Evolutionary conservation across 2,329 filamentous ascomycete genomes (phyloP), one percentile per base, ranked within the genome.

Genomic region (Apiospora arundinis): DNA sequence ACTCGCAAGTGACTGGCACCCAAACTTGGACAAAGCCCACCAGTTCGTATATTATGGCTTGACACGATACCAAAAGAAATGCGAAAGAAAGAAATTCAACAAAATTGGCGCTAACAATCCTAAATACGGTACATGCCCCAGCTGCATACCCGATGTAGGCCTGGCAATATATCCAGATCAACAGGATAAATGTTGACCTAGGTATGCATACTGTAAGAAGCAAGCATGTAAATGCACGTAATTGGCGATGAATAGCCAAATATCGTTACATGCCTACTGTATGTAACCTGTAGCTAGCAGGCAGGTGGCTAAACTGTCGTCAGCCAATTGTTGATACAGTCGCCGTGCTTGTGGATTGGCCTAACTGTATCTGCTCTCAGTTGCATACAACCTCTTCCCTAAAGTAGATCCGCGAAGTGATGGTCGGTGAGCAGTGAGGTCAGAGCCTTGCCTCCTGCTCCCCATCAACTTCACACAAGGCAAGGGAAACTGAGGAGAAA

Each of bases 271-370:
- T 56, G 9, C 40, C 2, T 45, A 60, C 16, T 60, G 28, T 63
- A 63, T 21, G 28, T 40, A 40, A 18, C 32, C 16, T 60, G 28
- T 63, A 63, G 32, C 28, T 40, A 40, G 28, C 18, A 37, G 2
- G 18, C 28, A 18, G 9, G 28, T 40, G 21, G 21, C 28, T n/a
- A 40, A 4, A 63, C 32, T 40, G 11, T 32, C 18, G 16, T 60
- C 32, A 40, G 28, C 56, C 56, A 63, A 40, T 63, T 63, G 32
- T 32, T 63, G 56, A 63, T 63, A 63, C 56, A 63, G 56, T 63
- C 21, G 56, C 32, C 9, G 28, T 63, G 56, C 21, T 63, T 37
- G 56, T 63, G 56, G 56, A n/a, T n/a, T 63, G 18, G 32, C 32
- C 56, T 63, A 63, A 63, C 56, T 63, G 32, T n/a, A 63, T 63